Conservation (phyloP, 1,284 basidiomycete genomes). For the Naganishia albida region DNA sequence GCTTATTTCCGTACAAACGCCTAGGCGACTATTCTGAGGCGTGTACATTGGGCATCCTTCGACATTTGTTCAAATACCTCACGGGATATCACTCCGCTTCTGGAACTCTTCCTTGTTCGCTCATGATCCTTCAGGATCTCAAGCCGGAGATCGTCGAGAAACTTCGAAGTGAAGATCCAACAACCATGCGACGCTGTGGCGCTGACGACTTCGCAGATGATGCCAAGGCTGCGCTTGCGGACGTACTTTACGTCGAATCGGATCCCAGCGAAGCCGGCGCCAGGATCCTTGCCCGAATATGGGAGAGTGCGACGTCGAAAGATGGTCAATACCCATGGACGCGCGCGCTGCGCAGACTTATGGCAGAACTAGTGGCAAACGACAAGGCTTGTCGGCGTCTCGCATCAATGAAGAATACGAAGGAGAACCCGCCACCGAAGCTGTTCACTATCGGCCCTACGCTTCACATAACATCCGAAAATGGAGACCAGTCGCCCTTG, state of each 20-base stretch:
- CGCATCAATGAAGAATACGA: background rate
- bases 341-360: conserved; percentile 25
- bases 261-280: conserved; percentile 7
- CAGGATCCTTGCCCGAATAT: conserved; percentile 13
- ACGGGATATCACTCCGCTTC: conserved; percentile 2
- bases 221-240: background rate
- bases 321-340: conserved; percentile 2
- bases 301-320: conserved; percentile 7
- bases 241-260: conserved; percentile 12
- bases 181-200: conserved; percentile 18
- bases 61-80: conserved; percentile 29
- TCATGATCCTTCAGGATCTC: conserved; percentile 24
- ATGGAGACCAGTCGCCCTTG: background rate
- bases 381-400: conserved; percentile 21
- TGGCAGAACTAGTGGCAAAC: conserved; percentile 30
- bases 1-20: background rate
- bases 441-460: conserved; percentile 15
- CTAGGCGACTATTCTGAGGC: conserved; percentile 28
- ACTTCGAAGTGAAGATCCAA: background rate
- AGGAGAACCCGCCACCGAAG: background rate
- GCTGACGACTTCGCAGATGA: conserved; percentile 17
- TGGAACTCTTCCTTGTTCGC: conserved; percentile 12
- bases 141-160: conserved; percentile 12
- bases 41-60: conserved; percentile 15
- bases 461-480: background rate